These are phyloP conservation scores for Globisporangium spiculum DNA, from an alignment of 352 stramenopile genomes.

Conservation along the genomic window DNA sequence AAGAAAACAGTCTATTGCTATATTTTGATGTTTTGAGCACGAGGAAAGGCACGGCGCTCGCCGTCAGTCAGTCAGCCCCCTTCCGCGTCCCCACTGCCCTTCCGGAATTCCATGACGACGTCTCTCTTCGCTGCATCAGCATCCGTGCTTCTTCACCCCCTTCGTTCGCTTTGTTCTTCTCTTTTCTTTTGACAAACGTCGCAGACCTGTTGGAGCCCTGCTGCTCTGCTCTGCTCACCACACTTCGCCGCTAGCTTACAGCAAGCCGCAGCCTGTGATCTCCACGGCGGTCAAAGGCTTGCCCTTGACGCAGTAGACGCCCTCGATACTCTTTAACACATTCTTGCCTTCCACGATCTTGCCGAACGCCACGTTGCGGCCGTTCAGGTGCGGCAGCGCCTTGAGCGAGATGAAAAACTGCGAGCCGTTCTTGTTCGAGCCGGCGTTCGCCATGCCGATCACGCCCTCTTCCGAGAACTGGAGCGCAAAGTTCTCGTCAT, in stretches of 20 bases:
- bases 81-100: background rate
- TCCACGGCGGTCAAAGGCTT: constrained; percentile 79
- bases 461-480: constrained; percentile 84
- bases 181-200: background rate
- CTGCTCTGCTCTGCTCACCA: background rate
- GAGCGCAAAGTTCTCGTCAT: constrained; percentile 86
- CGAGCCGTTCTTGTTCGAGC: constrained; percentile 97
- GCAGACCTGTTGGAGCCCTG: background rate
- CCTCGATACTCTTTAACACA: constrained; percentile 82
- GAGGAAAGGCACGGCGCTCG: background rate
- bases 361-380: constrained; percentile 85
- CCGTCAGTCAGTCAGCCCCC: background rate
- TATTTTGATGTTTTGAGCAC: background rate
- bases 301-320: constrained; percentile 79
- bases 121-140: background rate
- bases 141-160: background rate
- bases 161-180: background rate
- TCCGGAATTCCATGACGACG: background rate
- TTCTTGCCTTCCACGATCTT: constrained; percentile 83
- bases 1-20: constrained; percentile 19
- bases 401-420: constrained; percentile 99
- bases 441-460: constrained; percentile 97
- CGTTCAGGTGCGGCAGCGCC: constrained; percentile 81
- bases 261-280: constrained; percentile 75
- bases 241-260: constrained; percentile 35